Base-by-base conservation (phyloP, 2,329 filamentous ascomycete genomes). In the Monascus ruber region DNA sequence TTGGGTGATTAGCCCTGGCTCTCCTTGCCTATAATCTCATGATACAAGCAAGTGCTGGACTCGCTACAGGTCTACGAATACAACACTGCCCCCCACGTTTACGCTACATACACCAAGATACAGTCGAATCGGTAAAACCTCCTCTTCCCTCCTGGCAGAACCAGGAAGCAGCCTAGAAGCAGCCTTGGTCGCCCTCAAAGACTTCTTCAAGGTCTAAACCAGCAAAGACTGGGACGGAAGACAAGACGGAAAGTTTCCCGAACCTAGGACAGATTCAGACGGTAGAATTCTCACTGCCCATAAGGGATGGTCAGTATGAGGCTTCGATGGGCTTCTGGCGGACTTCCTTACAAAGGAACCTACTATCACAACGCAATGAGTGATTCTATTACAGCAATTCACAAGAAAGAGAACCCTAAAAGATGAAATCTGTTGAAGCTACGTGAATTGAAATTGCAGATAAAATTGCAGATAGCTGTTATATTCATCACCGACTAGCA, bases 11-110 rank as follows among this genome's bases (percentile, higher is more conserved):
- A 17, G 17, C 17, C 17, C 17, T 17, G 17, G 17, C 17, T 17
- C 17, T 17, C 17, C 17, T 17, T 17, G 17, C 17, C 17, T 17
- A 17, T 17, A 17, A 43, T 50, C 24, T 45, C 39, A 29, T 48
- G 51, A 44, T 38, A 49, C 39, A 41, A 49, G 32, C 47, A 46
- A 41, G 44, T 43, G 50, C 46, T 45, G 45, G 31, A 47, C 42
- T 36, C 38, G 35, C 41, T 54, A 26, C 45, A 86, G 80, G 68
- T 88, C 37, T 84, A 77, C 63, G 76, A 85, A 56, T 81, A 79
- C 4, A 69, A 76, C 43, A 63, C 70, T 7, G 60, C 63, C 9
- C 80, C 80, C 0, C 66, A 64, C 42, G 70, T 74, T 0, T 87
- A 85, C 61, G 73, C 71, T 47, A 74, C 76, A 34, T 73, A 73